Evolutionary conservation across 2,329 filamentous ascomycete genomes (phyloP).

Genomic region (Fusarium mundagurra): DNA sequence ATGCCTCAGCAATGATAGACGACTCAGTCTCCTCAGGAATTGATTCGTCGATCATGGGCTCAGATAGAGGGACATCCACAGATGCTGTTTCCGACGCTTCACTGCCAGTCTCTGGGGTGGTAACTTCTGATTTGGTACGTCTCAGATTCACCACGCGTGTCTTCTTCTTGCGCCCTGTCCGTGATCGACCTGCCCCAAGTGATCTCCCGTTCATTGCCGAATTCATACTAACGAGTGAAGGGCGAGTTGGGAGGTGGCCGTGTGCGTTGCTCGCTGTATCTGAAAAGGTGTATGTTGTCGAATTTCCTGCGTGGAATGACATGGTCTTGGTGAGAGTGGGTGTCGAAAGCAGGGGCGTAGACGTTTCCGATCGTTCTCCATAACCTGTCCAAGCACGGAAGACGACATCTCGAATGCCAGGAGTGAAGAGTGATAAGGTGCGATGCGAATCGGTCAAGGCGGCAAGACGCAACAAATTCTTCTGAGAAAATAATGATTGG

Average conservation of each 20-base stretch:
- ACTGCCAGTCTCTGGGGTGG: slow-evolving; percentile 60
- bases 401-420: slow-evolving; percentile 87
- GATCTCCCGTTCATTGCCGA: slow-evolving; percentile 71
- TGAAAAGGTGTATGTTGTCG: slow-evolving; percentile 78
- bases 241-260: slow-evolving; percentile 73
- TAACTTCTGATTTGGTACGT: slow-evolving; percentile 65
- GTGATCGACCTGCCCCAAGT: slow-evolving; percentile 69
- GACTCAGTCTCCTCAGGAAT: slow-evolving; percentile 70
- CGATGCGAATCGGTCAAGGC: slow-evolving; percentile 88
- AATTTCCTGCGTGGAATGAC: slow-evolving; percentile 66
- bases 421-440: slow-evolving; percentile 90
- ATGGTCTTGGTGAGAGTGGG: slow-evolving; percentile 70
- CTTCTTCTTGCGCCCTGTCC: slow-evolving; percentile 80
- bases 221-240: slow-evolving; percentile 70
- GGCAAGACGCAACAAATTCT: slow-evolving; percentile 86
- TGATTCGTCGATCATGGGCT: slow-evolving; percentile 65
- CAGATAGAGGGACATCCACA: slow-evolving; percentile 68
- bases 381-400: slow-evolving; percentile 92
- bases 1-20: slow-evolving; percentile 39
- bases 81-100: slow-evolving; percentile 64
- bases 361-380: slow-evolving; percentile 72
- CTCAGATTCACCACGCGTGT: slow-evolving; percentile 83
- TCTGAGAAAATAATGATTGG: slow-evolving; percentile 93
- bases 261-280: slow-evolving; percentile 72
- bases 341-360: slow-evolving; percentile 58